Evolutionary conservation across 139 green algal genomes (phyloP).

Genomic region (Dunaliella sp.): DNA sequence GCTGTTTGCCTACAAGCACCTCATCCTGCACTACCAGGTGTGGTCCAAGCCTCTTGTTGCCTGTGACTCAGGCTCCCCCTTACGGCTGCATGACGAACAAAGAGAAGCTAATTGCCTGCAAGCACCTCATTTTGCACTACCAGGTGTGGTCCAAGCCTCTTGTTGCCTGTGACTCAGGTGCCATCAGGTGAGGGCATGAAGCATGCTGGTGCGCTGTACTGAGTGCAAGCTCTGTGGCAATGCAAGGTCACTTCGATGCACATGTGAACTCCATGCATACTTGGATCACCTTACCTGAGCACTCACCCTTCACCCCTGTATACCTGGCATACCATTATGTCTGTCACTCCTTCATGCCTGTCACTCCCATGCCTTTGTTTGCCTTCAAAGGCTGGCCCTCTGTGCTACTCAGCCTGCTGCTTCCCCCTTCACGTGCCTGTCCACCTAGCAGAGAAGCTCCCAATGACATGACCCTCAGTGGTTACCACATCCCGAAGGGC

Average conservation of each 20-base stretch:
- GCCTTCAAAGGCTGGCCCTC: no score
- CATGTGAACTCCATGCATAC: neutral
- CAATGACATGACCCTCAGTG: neutral
- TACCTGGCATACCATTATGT: neutral
- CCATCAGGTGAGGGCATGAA: no score
- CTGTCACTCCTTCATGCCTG: neutral
- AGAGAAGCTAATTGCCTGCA: no score
- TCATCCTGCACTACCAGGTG: neutral
- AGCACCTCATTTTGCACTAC: no score
- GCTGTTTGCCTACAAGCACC: no score
- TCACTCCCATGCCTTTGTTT: neutral
- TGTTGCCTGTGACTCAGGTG: neutral
- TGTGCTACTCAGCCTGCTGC: no score
- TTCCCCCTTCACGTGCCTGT: neutral
- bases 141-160: neutral
- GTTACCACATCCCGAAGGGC: neutral
- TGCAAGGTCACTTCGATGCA: no score
- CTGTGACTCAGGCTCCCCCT: no score
- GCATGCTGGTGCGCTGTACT: no score
- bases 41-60: neutral
- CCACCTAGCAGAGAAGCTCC: neutral
- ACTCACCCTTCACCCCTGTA: neutral
- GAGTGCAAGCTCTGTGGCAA: no score
- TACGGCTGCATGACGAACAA: no score
- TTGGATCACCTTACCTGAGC: no score